Conservation (phyloP, 768 basidiomycete species). For the Calocybe gangraenosa region DNA sequence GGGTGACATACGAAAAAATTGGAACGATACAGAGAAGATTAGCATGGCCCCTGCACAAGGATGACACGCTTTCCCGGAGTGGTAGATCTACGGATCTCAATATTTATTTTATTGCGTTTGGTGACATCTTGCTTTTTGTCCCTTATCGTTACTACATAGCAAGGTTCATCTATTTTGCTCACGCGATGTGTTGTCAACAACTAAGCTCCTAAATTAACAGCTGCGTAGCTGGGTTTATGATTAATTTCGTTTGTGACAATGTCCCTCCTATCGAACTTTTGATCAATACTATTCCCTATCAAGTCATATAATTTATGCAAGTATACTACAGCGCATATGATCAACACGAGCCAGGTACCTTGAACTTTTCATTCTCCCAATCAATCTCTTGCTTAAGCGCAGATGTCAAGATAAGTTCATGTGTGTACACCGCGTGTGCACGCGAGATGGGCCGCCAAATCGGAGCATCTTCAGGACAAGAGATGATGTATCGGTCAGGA, state of each 20-base stretch:
- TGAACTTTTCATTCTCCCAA: conserved; percentile 46
- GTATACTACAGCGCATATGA: too few relatives aligned
- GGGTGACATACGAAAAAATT: conserved; percentile 98
- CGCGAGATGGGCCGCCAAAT: conserved; percentile 62
- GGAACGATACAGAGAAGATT: conserved; percentile 99
- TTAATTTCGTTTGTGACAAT: too few relatives aligned
- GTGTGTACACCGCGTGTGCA: conserved; percentile 56
- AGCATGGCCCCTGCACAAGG: conserved; percentile 99
- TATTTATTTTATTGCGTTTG: conserved; percentile 26
- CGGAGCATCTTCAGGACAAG: conserved; percentile 55
- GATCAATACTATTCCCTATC: too few relatives aligned
- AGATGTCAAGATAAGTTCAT: conserved; percentile 62
- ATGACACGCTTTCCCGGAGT: conserved; percentile 98
- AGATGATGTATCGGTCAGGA: conserved; percentile 57
- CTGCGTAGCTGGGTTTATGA: too few relatives aligned
- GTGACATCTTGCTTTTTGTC: too few relatives aligned
- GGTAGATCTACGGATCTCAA: conserved; percentile 52
- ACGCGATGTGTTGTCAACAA: too few relatives aligned
- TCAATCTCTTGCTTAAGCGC: conserved; percentile 65
- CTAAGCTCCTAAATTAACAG: too few relatives aligned
- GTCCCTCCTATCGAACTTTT: too few relatives aligned
- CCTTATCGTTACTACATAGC: too few relatives aligned
- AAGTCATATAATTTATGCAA: too few relatives aligned
- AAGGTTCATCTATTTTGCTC: too few relatives aligned
- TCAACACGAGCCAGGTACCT: conserved; percentile 22